Conservation (phyloP, 192 early-diverging fungal species). For the Coemansia erecta region DNA sequence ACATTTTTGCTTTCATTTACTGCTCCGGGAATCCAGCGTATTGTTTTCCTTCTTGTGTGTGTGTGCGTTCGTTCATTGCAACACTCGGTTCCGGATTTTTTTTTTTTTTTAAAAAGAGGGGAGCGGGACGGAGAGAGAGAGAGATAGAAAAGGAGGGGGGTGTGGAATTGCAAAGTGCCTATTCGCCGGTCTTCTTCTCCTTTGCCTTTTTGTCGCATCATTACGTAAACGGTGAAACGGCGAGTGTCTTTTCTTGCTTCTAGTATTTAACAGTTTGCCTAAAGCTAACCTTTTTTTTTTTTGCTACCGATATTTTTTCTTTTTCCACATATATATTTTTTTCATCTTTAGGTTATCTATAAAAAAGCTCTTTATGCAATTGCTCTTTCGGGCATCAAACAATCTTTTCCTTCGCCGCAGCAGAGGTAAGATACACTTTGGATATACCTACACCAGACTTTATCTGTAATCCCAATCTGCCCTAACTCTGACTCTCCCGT, state of each 20-base stretch:
- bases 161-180: too few relatives aligned
- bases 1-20: not conserved
- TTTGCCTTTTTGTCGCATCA: not conserved
- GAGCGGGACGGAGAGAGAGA: not conserved
- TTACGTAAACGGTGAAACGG: not conserved
- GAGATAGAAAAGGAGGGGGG: not conserved
- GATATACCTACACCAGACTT: too few relatives aligned
- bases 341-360: not conserved
- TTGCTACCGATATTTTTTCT: not conserved
- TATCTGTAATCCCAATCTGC: too few relatives aligned
- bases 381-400: too few relatives aligned
- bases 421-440: not conserved
- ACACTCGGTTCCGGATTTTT: not conserved
- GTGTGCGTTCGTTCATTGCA: too few relatives aligned
- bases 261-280: too few relatives aligned
- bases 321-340: not conserved
- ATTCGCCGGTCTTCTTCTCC: not conserved
- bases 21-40: too few relatives aligned
- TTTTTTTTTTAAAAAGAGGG: not conserved
- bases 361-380: not conserved
- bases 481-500: too few relatives aligned
- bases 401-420: not conserved
- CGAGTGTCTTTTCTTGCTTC: not conserved
- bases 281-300: conserved; percentile 1
- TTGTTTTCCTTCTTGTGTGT: too few relatives aligned